Percentiles rank a stretch among this genome's conserved stretches.
Conservation (phyloP, 768 basidiomycete species). For the Collybiopsis luxurians region DNA sequence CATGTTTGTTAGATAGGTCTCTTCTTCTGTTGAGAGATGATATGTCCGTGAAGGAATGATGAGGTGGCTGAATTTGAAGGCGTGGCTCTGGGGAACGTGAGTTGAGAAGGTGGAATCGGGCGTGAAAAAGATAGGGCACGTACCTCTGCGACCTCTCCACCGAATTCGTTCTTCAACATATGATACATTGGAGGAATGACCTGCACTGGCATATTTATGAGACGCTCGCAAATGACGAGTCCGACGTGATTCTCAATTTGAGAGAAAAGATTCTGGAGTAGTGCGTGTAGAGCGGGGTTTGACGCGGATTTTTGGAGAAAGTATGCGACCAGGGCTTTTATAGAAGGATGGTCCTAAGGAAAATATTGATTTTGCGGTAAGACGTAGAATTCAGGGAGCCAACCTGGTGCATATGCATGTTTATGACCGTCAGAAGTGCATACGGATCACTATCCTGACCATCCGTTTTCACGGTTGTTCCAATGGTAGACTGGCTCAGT, state of each 20-base stretch:
- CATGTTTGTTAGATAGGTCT: conserved; percentile 42
- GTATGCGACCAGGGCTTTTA: conserved; percentile 71
- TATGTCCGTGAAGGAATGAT: conserved; percentile 80
- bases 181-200: conserved; percentile 89
- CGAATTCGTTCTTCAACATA: conserved; percentile 85
- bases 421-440: conserved; percentile 81
- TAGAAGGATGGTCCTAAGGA: conserved; percentile 64
- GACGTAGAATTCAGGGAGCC: conserved; percentile 10
- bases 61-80: conserved; percentile 71
- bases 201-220: conserved; percentile 96
- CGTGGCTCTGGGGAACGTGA: conserved; percentile 40
- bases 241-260: conserved; percentile 62
- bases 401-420: conserved; percentile 69
- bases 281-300: conserved; percentile 47
- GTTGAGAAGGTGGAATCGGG: not conserved
- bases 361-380: not conserved
- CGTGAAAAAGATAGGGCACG: conserved; percentile 21
- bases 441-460: conserved; percentile 88
- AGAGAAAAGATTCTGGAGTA: conserved; percentile 54
- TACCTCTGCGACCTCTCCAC: conserved; percentile 66
- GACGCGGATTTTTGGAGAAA: conserved; percentile 56
- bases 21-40: conserved; percentile 68
- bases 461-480: conserved; percentile 92
- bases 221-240: conserved; percentile 80
- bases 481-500: conserved; percentile 61